These are phyloP conservation scores for Volvox carteri DNA, from an alignment of 163 green algal species.

Conservation along the genomic window DNA sequence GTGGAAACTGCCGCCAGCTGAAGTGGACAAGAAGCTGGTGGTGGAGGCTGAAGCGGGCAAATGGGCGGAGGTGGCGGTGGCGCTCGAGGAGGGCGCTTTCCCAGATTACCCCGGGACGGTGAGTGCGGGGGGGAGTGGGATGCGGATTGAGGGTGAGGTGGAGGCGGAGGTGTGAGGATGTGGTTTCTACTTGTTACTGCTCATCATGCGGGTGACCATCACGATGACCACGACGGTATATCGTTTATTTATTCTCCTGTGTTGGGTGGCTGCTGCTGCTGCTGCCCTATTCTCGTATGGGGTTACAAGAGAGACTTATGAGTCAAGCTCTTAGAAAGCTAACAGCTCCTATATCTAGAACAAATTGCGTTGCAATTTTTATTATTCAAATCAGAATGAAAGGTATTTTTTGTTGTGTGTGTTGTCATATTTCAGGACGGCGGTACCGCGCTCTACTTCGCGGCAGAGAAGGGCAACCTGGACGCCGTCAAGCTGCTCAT, in stretches of 20 bases:
- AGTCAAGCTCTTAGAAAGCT: too few relatives aligned
- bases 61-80: not conserved
- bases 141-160: too few relatives aligned
- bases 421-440: conserved; percentile 39
- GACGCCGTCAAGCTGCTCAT: not conserved
- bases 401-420: too few relatives aligned
- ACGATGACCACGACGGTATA: too few relatives aligned
- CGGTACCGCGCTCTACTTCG: not conserved
- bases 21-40: not conserved
- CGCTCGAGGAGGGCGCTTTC: conserved; percentile 14
- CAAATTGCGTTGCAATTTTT: too few relatives aligned
- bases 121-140: not conserved
- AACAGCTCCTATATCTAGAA: too few relatives aligned
- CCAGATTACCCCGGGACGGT: not conserved
- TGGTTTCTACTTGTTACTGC: not conserved
- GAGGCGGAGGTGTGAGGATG: not conserved
- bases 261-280: too few relatives aligned
- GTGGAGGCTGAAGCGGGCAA: not conserved
- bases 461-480: not conserved
- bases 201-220: not conserved
- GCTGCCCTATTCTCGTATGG: too few relatives aligned
- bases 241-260: too few relatives aligned
- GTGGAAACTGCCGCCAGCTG: not conserved
- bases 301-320: too few relatives aligned
- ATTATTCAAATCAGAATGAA: too few relatives aligned